Conservation (phyloP, 176 grass and related monocot species). For the Hsuehochloa calcarea region DNA sequence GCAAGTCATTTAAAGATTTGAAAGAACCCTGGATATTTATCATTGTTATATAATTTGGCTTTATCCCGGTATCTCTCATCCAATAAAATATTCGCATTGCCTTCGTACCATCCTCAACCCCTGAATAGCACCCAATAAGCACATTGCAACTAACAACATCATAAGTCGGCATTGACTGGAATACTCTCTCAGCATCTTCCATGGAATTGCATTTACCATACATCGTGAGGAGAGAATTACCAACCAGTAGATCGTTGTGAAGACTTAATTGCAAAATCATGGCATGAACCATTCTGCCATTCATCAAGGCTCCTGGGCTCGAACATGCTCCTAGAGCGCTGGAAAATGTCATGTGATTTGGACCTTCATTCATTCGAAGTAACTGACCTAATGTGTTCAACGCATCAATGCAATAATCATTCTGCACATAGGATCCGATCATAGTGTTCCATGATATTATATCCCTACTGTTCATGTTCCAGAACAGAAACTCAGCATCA, state of each 20-base stretch:
- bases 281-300: constrained; percentile 73
- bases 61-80: constrained; percentile 59
- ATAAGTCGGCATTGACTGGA: constrained; percentile 45
- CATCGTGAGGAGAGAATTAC: constrained; percentile 68
- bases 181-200: constrained; percentile 57
- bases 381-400: constrained; percentile 42
- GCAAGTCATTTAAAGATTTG: constrained; percentile 39
- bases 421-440: constrained; percentile 63
- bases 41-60: constrained; percentile 72
- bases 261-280: constrained; percentile 49
- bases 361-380: constrained; percentile 41
- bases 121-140: constrained; percentile 64
- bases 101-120: constrained; percentile 36
- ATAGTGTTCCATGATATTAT: constrained; percentile 85
- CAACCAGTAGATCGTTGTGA: constrained; percentile 46
- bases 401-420: constrained; percentile 30
- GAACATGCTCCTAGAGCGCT: constrained; percentile 64
- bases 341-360: constrained; percentile 73
- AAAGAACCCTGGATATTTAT: constrained; percentile 67
- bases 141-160: constrained; percentile 75
- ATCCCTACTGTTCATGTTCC: constrained; percentile 57
- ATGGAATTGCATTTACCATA: constrained; percentile 69
- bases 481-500: constrained; percentile 56
- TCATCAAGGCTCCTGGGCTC: constrained; percentile 42
- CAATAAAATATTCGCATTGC: constrained; percentile 56